A percentile compares a stretch with the other conserved stretches of the same genome.
Evolutionary conservation across 2,329 filamentous ascomycete species (phyloP).

Genomic region (Corynespora cassiicola): DNA sequence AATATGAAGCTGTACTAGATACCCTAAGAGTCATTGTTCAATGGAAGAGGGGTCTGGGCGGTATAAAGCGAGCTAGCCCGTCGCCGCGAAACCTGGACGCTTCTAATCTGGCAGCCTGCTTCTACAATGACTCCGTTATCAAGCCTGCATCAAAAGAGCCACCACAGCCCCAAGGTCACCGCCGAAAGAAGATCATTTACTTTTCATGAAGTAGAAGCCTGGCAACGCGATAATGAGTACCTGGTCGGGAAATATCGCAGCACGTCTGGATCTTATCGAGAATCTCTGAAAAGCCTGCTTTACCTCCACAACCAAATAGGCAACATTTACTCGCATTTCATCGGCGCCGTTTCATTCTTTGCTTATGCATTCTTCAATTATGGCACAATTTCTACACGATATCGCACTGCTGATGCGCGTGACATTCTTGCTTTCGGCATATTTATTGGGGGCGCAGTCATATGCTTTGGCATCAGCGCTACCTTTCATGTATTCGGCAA

Average conservation of each 20-base stretch:
- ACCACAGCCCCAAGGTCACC: too few species aligned
- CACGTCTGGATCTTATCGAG: conserved; percentile 7
- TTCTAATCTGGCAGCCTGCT: too few species aligned
- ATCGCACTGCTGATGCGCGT: conserved; percentile 4
- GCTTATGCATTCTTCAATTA: conserved; percentile 2
- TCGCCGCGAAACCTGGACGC: too few species aligned
- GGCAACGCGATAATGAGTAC: conserved; percentile 14
- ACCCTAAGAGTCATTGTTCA: too few species aligned
- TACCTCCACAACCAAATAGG: conserved; percentile 11
- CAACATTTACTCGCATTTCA: conserved; percentile 11
- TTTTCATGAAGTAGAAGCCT: conserved; percentile 12
- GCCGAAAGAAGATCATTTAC: conserved; percentile 23
- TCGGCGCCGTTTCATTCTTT: conserved; percentile 2
- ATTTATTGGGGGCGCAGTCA: conserved; percentile 3
- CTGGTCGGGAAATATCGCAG: conserved; percentile 5
- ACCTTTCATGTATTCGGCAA: conserved; percentile 11
- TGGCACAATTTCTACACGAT: conserved; percentile 2
- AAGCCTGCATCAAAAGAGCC: too few species aligned
- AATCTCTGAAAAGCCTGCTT: conserved; percentile 6
- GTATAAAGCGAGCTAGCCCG: too few species aligned
- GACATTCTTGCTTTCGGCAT: conserved; percentile 9
- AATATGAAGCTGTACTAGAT: too few species aligned
- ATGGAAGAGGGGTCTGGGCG: too few species aligned
- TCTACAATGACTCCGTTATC: too few species aligned
- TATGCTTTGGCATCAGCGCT: conserved; percentile 10